Evolutionary conservation across 2,329 filamentous ascomycete genomes (phyloP).

Genomic region (Colletotrichum lupini): DNA sequence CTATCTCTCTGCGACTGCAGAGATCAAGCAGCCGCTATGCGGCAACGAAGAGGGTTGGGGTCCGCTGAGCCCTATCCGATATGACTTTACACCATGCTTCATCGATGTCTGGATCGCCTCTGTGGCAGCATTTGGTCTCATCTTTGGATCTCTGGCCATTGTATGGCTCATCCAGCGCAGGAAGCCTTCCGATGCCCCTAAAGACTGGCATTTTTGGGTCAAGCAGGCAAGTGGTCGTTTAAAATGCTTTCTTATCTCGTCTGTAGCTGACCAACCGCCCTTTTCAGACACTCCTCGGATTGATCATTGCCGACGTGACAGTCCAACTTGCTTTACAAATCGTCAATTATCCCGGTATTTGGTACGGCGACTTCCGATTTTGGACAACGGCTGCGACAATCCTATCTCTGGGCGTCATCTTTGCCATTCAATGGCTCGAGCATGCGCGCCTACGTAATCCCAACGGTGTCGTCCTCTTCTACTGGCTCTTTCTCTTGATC

Average conservation of each 20-base stretch:
- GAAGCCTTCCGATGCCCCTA: constrained; percentile 72
- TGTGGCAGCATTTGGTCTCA: constrained; percentile 82
- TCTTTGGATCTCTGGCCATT: constrained; percentile 81
- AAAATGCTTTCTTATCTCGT: neutral
- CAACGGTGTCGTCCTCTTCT: constrained; percentile 90
- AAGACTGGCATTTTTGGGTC: constrained; percentile 92
- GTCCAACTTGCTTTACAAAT: constrained; percentile 83
- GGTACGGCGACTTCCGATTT: constrained; percentile 86
- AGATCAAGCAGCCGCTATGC: constrained; percentile 79
- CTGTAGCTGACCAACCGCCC: constrained; percentile 25
- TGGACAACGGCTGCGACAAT: constrained; percentile 82
- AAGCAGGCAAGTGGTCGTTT: constrained; percentile 77
- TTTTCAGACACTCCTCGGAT: constrained; percentile 66
- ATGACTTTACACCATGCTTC: constrained; percentile 98
- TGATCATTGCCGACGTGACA: constrained; percentile 74
- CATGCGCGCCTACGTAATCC: constrained; percentile 85
- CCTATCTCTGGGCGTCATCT: constrained; percentile 78
- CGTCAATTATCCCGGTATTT: constrained; percentile 73
- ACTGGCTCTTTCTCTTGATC: constrained; percentile 89
- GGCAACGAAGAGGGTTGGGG: constrained; percentile 95
- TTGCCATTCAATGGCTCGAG: constrained; percentile 86
- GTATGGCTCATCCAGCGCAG: constrained; percentile 83
- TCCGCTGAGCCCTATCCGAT: constrained; percentile 85
- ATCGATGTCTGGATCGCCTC: constrained; percentile 88
- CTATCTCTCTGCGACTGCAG: constrained; percentile 67